Evolutionary conservation across 1,139 yeast genomes (phyloP).

Genomic region (Yamadazyma atmosphaerica): DNA sequence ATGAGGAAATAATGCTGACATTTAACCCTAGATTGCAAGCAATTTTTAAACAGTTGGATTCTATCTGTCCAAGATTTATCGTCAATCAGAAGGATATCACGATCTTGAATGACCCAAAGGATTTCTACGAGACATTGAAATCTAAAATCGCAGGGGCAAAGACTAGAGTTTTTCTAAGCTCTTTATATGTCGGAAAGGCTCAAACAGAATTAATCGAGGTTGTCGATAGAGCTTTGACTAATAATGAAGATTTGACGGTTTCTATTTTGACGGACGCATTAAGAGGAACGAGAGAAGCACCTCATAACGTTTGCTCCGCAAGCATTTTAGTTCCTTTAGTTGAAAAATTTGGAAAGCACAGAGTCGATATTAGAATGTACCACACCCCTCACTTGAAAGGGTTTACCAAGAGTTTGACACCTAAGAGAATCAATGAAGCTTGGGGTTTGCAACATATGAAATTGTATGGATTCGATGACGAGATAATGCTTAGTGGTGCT

Average conservation of each 20-base stretch:
- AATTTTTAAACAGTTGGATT: slow-evolving; percentile 57
- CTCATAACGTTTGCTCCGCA: slow-evolving; percentile 69
- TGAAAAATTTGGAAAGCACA: slow-evolving; percentile 59
- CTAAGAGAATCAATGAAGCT: slow-evolving; percentile 87
- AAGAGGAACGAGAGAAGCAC: slow-evolving; percentile 92
- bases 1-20: slow-evolving; percentile 1
- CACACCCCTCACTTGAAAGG: slow-evolving; percentile 88
- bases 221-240: slow-evolving; percentile 55
- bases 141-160: slow-evolving; percentile 55
- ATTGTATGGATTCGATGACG: slow-evolving; percentile 91
- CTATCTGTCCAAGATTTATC: slow-evolving; percentile 70
- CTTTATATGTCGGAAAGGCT: slow-evolving; percentile 81
- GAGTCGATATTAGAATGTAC: slow-evolving; percentile 82
- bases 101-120: slow-evolving; percentile 63
- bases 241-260: slow-evolving; percentile 63
- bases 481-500: slow-evolving; percentile 87
- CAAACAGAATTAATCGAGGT: slow-evolving; percentile 74
- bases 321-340: slow-evolving; percentile 68
- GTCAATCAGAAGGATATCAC: slow-evolving; percentile 60
- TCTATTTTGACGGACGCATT: slow-evolving; percentile 82
- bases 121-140: slow-evolving; percentile 66
- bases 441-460: slow-evolving; percentile 97
- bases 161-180: slow-evolving; percentile 71
- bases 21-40: slow-evolving; percentile 48
- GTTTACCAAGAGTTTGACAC: slow-evolving; percentile 61